Evolutionary conservation across 1,284 basidiomycete genomes (phyloP), one percentile per base, ranked within the genome.

Genomic region (Tilletia setariae): DNA sequence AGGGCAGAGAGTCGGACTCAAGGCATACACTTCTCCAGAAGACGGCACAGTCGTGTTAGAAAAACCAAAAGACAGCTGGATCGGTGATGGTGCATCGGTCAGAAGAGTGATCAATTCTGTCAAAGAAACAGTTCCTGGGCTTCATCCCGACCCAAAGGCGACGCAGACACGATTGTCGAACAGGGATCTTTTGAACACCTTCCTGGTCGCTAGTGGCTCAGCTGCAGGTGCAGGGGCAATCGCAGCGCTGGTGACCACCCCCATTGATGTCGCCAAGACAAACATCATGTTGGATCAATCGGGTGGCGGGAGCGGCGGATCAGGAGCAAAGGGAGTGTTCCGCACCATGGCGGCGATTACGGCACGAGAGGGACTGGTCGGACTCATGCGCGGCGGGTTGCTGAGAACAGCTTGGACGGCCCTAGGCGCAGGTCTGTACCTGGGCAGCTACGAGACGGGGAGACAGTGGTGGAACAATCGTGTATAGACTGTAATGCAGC

Each of bases 341-440:
- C 67, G 66, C 7, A 73, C 72, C 1, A 71, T 76, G 69, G 65
- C 43, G 16, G 49, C 68, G 2, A 76, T 79, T 35, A 68, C 65
- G 6, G 28, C 65, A 2, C 64, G 68, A 42, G 76, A 79, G 67
- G 78, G 78, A 1, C 64, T 70, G 64, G 69, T 67, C 15, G 74
- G 71, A 8, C 53, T 79, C 15, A 71, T 78, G 72, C 70, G 70
- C 21, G 78, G 78, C 0, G 77, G 76, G 15, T 69, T 72, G 13
- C 43, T 78, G 62, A 59, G 78, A 47, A 69, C 72, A 43, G 73
- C 72, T 2, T 79, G 76, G 75, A 77, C 78, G 9, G 78, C 77
- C 0, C 64, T 79, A 23, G 78, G 78, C 6, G 78, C 78, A 0
- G 78, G 76, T n/a, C 69, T 79, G 4, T 79, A 79, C 66, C 64